A percentile compares a stretch with the other conserved stretches of the same genome.
Conservation (phyloP, 768 basidiomycete species). For the Kwoniella mangroviensis region DNA sequence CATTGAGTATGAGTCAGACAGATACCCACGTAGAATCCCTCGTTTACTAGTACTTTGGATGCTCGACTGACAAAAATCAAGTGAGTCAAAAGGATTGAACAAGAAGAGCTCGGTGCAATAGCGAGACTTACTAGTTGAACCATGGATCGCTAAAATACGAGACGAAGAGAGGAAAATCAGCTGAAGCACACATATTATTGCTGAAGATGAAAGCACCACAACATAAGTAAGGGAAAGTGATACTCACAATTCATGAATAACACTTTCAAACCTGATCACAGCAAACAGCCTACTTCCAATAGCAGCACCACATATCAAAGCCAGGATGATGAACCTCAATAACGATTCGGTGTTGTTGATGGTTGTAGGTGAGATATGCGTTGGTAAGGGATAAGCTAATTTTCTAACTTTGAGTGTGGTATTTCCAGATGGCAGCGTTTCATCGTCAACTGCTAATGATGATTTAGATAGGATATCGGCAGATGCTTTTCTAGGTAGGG, state of each 20-base stretch:
- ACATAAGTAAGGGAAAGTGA: not conserved
- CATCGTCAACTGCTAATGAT: not conserved
- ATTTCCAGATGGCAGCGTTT: not conserved
- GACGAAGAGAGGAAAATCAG: conserved; percentile 18
- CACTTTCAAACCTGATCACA: conserved; percentile 97
- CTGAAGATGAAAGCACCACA: not conserved
- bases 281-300: conserved; percentile 96
- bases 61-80: conserved; percentile 71
- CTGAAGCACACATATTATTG: not conserved
- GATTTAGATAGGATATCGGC: not conserved
- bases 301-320: conserved; percentile 89
- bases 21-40: conserved; percentile 91
- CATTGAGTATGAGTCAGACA: not conserved
- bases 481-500: not conserved
- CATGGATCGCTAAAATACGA: conserved; percentile 76
- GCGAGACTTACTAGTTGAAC: conserved; percentile 92
- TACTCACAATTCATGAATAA: conserved; percentile 97
- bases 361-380: conserved; percentile 60
- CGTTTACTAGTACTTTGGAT: conserved; percentile 81
- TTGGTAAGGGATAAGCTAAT: conserved; percentile 55
- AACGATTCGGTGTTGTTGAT: conserved; percentile 87
- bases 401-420: conserved; percentile 12
- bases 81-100: not conserved
- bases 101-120: not conserved
- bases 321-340: conserved; percentile 85